Conservation (phyloP, 345 rosid species). For the Odontarrhena argentea region DNA sequence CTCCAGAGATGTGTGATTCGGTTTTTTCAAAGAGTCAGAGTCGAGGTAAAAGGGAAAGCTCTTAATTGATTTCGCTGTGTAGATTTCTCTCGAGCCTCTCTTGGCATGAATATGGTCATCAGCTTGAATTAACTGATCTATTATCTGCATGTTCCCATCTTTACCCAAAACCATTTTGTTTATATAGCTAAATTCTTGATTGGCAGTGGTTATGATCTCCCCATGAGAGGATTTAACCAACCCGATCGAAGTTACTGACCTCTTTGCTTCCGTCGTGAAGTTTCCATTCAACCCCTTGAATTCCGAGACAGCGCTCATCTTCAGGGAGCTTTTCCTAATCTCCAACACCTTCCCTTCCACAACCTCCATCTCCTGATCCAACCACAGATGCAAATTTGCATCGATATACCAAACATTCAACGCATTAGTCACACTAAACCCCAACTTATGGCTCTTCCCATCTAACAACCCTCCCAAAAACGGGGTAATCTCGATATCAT, state of each 20-base stretch:
- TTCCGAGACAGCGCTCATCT: slow-evolving; percentile 43
- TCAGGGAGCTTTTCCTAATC: slow-evolving; percentile 45
- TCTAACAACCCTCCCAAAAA: slow-evolving; percentile 71
- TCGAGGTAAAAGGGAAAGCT: slow-evolving; percentile 52
- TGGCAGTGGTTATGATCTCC: slow-evolving; percentile 50
- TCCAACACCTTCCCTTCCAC: slow-evolving; percentile 66
- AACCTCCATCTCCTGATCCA: slow-evolving; percentile 47
- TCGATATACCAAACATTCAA: slow-evolving; percentile 83
- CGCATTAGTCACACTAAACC: slow-evolving; percentile 74
- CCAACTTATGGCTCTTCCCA: slow-evolving; percentile 59
- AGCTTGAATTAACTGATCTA: slow-evolving; percentile 60
- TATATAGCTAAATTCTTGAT: slow-evolving; percentile 55
- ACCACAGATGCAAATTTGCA: slow-evolving; percentile 93
- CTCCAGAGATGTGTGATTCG: slow-evolving; percentile 40
- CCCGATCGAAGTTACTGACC: slow-evolving; percentile 60
- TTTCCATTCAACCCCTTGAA: slow-evolving; percentile 60
- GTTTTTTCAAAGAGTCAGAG: slow-evolving; percentile 44
- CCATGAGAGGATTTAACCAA: slow-evolving; percentile 75
- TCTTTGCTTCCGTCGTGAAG: slow-evolving; percentile 51
- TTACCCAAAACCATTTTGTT: slow-evolving; percentile 63
- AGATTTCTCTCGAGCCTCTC: slow-evolving; percentile 35
- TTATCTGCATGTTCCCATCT: slow-evolving; percentile 55
- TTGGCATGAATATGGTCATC: slow-evolving; percentile 51
- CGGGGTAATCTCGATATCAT: slow-evolving; percentile 77
- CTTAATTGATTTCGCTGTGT: slow-evolving; percentile 47